Conservation (phyloP, 768 basidiomycete species). For the Sistotremastrum niveocremeum region DNA sequence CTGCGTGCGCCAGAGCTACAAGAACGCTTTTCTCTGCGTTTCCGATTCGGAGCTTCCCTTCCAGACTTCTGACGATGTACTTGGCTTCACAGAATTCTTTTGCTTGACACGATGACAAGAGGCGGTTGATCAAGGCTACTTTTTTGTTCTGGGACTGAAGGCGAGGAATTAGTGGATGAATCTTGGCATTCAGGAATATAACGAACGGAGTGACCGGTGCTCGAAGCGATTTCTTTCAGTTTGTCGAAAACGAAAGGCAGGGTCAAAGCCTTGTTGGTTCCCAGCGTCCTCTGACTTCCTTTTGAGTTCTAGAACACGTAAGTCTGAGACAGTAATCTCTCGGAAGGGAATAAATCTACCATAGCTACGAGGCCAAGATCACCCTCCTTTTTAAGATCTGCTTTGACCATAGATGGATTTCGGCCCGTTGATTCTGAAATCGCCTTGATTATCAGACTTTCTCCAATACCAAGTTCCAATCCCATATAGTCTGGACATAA, state of each 20-base stretch:
- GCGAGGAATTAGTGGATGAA: not conserved
- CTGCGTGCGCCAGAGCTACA: conserved; percentile 86
- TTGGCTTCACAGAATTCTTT: conserved; percentile 58
- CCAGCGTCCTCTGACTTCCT: conserved; percentile 83
- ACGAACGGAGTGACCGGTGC: conserved; percentile 67
- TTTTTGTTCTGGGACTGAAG: conserved; percentile 86
- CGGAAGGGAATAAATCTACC: conserved; percentile 29
- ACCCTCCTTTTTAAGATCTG: conserved; percentile 87
- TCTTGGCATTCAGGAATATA: not conserved
- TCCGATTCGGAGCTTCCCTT: conserved; percentile 94
- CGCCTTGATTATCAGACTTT: conserved; percentile 86
- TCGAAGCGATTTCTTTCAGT: conserved; percentile 80
- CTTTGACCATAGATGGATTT: conserved; percentile 66
- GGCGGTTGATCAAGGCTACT: conserved; percentile 85
- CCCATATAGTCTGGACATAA: conserved; percentile 91
- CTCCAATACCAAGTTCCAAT: conserved; percentile 91
- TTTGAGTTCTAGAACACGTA: conserved; percentile 60
- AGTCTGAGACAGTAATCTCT: not conserved
- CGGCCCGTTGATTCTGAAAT: conserved; percentile 94
- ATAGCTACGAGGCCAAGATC: conserved; percentile 95
- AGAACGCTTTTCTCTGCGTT: conserved; percentile 94
- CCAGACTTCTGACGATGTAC: conserved; percentile 88
- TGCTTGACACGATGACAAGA: conserved; percentile 84
- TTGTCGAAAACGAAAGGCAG: conserved; percentile 83
- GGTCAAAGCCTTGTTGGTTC: conserved; percentile 86